Conservation (phyloP, 2,329 filamentous ascomycete species). For the Neofusicoccum ribis region DNA sequence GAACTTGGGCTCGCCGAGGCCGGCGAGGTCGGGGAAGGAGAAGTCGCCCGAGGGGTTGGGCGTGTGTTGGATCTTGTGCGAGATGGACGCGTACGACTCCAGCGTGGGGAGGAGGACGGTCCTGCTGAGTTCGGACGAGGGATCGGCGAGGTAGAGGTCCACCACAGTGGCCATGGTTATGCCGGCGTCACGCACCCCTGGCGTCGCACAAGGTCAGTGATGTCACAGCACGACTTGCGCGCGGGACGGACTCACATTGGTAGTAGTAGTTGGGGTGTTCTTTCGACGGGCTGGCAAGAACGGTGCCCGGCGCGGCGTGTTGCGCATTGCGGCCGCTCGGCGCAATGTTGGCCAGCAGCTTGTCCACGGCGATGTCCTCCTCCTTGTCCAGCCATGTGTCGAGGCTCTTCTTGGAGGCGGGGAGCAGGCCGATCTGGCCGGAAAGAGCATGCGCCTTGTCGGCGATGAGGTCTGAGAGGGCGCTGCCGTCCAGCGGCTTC, state of each 20-base stretch:
- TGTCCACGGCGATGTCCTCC: slow-evolving; percentile 37
- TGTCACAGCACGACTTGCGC: background rate
- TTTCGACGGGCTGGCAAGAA: slow-evolving; percentile 46
- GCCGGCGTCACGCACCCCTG: slow-evolving; percentile 47
- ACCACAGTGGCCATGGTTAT: slow-evolving; percentile 46
- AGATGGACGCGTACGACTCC: slow-evolving; percentile 34
- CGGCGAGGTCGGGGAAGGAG: slow-evolving; percentile 35
- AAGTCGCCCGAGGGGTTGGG: slow-evolving; percentile 38
- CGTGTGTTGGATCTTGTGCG: slow-evolving; percentile 40
- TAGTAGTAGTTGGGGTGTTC: slow-evolving; percentile 46
- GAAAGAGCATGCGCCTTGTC: background rate
- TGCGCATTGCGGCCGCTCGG: slow-evolving; percentile 42
- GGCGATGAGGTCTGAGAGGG: background rate
- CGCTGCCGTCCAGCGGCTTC: background rate
- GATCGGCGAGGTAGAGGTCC: slow-evolving; percentile 37
- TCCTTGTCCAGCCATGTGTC: slow-evolving; percentile 40
- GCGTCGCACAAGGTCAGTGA: background rate
- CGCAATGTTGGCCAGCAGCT: slow-evolving; percentile 44
- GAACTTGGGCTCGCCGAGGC: slow-evolving; percentile 48
- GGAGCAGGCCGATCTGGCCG: background rate
- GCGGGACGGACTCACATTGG: slow-evolving; percentile 38
- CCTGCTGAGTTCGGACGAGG: slow-evolving; percentile 28
- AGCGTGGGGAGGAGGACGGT: slow-evolving; percentile 32
- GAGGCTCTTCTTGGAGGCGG: slow-evolving; percentile 20
- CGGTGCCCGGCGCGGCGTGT: slow-evolving; percentile 40